A percentile compares a stretch with the other conserved stretches of the same genome.
phyloP scores from a whole-genome alignment of 306 rosid species.

The Corylus americana region DNA sequence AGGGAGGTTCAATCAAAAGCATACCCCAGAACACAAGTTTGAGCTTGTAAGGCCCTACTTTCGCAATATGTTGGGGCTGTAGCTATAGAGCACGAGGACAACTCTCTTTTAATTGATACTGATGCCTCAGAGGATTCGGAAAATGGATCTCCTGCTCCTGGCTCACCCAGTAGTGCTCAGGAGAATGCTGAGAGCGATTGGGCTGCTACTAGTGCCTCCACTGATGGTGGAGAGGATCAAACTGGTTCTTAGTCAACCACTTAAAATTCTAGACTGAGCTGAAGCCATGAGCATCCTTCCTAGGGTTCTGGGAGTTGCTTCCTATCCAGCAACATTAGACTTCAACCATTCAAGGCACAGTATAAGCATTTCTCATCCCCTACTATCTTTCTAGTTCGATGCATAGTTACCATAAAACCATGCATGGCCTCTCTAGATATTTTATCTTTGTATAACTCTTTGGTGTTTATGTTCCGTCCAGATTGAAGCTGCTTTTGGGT shows the following conservation, averaged over 20 bases:
- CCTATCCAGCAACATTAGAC: background rate
- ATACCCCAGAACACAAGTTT: slow-evolving; percentile 73
- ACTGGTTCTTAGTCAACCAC: slow-evolving; percentile 38
- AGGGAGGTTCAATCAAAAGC: slow-evolving; percentile 93
- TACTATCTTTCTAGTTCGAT: background rate
- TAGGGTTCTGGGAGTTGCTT: background rate
- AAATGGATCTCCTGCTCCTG: slow-evolving; percentile 22
- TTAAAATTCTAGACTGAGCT: slow-evolving; percentile 20
- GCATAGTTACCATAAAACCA: background rate
- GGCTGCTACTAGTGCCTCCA: background rate
- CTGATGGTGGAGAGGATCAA: slow-evolving; percentile 9
- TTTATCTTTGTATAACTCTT: background rate
- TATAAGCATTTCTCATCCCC: background rate
- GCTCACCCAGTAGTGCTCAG: slow-evolving; percentile 20
- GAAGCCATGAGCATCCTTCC: background rate
- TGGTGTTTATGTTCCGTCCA: background rate
- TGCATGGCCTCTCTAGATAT: background rate
- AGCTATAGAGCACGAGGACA: slow-evolving; percentile 31
- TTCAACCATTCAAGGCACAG: background rate
- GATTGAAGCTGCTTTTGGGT: slow-evolving; percentile 7
- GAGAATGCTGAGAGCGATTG: slow-evolving; percentile 26
- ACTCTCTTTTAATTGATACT: slow-evolving; percentile 25
- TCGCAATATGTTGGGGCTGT: slow-evolving; percentile 32
- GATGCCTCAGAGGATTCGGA: slow-evolving; percentile 38
- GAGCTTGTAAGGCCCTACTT: slow-evolving; percentile 1